Evolutionary conservation across 2,329 filamentous ascomycete genomes (phyloP).

Genomic region (Colletotrichum siamense): DNA sequence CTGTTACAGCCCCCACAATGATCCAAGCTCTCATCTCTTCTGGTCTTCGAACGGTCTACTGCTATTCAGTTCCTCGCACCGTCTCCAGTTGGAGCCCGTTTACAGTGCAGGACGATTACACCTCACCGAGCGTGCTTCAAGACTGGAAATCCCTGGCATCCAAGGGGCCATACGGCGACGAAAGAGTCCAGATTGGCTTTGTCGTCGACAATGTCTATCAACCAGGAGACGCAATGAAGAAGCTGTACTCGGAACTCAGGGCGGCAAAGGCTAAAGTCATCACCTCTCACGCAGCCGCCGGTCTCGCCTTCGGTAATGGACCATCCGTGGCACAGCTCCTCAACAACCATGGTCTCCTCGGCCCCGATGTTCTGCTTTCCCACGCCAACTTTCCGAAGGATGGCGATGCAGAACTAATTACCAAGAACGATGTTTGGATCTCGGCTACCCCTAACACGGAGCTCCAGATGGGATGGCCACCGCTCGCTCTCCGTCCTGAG

Average conservation of each 20-base stretch:
- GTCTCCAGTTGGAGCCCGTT: conserved; percentile 35
- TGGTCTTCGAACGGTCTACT: conserved; percentile 51
- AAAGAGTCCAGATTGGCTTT: conserved; percentile 46
- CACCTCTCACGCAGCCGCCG: conserved; percentile 29
- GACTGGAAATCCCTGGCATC: conserved; percentile 29
- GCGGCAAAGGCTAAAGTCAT: conserved; percentile 42
- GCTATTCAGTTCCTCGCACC: conserved; percentile 39
- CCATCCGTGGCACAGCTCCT: background rate
- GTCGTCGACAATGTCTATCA: conserved; percentile 48
- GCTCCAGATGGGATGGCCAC: conserved; percentile 49
- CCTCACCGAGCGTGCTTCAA: conserved; percentile 40
- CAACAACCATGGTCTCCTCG: background rate
- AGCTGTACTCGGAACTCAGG: conserved; percentile 40
- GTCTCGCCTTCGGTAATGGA: background rate
- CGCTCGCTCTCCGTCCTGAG: background rate
- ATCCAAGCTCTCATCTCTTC: conserved; percentile 43
- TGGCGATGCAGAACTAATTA: conserved; percentile 39
- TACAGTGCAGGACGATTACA: conserved; percentile 26
- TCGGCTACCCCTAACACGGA: conserved; percentile 56
- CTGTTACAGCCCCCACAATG: conserved; percentile 29
- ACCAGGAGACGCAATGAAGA: conserved; percentile 38
- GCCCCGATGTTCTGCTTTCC: conserved; percentile 5
- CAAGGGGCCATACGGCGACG: conserved; percentile 8
- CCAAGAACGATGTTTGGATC: conserved; percentile 36
- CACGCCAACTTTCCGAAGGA: conserved; percentile 33